These are phyloP conservation scores for Suhomyces atakaporum DNA, from an alignment of 1,139 yeast species.

Conservation along the genomic window DNA sequence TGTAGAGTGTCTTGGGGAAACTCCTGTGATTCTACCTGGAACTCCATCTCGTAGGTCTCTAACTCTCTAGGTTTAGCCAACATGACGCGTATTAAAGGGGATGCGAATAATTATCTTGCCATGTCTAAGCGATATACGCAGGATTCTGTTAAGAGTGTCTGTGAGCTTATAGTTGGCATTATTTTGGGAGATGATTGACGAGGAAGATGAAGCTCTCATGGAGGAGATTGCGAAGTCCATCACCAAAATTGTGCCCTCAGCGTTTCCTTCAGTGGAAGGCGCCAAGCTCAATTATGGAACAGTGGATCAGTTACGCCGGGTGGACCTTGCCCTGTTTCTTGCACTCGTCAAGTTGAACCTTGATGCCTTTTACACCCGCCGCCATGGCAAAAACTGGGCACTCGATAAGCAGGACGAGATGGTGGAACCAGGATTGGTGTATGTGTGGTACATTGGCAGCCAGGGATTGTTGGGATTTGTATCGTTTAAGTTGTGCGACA, in stretches of 20 bases:
- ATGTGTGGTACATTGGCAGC: constrained; percentile 29
- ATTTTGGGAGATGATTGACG: constrained; percentile 24
- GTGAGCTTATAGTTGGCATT: too few species aligned
- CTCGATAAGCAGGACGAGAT: constrained; percentile 46
- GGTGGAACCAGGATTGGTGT: constrained; percentile 46
- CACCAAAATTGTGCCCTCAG: constrained; percentile 13
- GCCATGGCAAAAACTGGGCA: constrained; percentile 48
- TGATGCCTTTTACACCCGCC: constrained; percentile 28
- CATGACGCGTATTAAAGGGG: background rate
- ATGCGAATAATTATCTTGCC: too few species aligned
- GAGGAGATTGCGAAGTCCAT: constrained; percentile 19
- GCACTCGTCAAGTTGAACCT: constrained; percentile 33
- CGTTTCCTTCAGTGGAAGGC: constrained; percentile 17
- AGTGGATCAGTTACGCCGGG: constrained; percentile 15
- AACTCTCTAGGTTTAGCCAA: constrained; percentile 6
- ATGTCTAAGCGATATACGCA: too few species aligned
- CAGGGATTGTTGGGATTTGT: constrained; percentile 35
- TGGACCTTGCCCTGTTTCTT: constrained; percentile 21
- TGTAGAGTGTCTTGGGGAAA: constrained; percentile 16
- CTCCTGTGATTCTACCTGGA: constrained; percentile 15
- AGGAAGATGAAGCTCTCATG: constrained; percentile 24
- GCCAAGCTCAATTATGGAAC: constrained; percentile 13
- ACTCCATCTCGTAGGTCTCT: too few species aligned
- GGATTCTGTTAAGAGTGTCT: too few species aligned
- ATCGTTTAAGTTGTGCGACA: constrained; percentile 41